phyloP scores from a whole-genome alignment of 768 basidiomycete species.

The Collybia nuda region DNA sequence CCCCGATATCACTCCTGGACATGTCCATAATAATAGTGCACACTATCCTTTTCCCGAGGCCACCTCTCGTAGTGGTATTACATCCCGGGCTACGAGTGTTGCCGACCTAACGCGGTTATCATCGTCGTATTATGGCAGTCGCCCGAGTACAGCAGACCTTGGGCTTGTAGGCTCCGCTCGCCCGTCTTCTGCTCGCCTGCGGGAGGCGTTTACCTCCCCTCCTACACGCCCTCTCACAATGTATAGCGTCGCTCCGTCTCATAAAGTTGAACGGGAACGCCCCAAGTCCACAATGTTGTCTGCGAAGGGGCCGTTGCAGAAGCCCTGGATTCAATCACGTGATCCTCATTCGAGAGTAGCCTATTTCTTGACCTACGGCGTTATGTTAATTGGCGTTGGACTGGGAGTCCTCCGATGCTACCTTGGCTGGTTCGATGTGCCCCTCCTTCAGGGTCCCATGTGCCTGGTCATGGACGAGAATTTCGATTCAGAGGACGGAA shows the following conservation, averaged over 20 bases:
- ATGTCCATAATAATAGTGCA: slow-evolving; percentile 16
- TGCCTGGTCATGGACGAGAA: slow-evolving; percentile 80
- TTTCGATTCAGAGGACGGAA: slow-evolving; percentile 55
- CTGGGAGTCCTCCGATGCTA: slow-evolving; percentile 55
- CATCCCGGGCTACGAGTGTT: slow-evolving; percentile 38
- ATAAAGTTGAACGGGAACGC: slow-evolving; percentile 41
- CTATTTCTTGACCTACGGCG: slow-evolving; percentile 61
- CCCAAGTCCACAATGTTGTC: slow-evolving; percentile 52
- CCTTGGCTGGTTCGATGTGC: slow-evolving; percentile 55
- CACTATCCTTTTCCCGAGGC: slow-evolving; percentile 34
- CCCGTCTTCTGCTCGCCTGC: slow-evolving; percentile 37
- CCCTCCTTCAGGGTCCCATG: slow-evolving; percentile 39
- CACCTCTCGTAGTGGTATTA: slow-evolving; percentile 32
- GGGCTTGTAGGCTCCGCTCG: slow-evolving; percentile 24
- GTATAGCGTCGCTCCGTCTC: slow-evolving; percentile 45
- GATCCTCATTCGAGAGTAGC: slow-evolving; percentile 58
- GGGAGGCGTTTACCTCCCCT: slow-evolving; percentile 61
- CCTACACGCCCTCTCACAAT: slow-evolving; percentile 57
- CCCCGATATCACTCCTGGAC: slow-evolving; percentile 25
- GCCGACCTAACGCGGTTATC: slow-evolving; percentile 42
- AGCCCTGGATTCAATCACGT: slow-evolving; percentile 63
- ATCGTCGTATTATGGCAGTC: slow-evolving; percentile 36
- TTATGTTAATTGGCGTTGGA: slow-evolving; percentile 57
- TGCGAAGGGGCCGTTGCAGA: slow-evolving; percentile 34
- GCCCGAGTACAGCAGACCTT: slow-evolving; percentile 29